Evolutionary conservation across 148 eudicot species (phyloP), one percentile per base, ranked within the genome.

Genomic region (Vaccinium vitisidaea): DNA sequence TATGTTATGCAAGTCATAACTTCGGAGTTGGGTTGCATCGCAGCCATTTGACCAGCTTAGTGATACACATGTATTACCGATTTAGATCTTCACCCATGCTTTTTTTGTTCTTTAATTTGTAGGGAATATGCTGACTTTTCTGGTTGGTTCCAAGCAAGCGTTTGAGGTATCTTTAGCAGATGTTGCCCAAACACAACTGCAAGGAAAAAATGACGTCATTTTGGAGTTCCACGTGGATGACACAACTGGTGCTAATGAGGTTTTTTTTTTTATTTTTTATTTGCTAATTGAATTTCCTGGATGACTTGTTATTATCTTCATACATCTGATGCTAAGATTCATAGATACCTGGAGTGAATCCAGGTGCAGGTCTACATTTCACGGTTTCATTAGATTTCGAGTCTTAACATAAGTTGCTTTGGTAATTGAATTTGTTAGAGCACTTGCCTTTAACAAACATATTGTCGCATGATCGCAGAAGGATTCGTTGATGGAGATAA

Each of bases 181-280:
- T 88, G 98, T 97, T 25, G 87, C 98, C 54, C 99, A 97, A 80
- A 93, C 99, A 32, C 99, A 97, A 84, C 90, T 95, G 88, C 99
- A 97, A 90, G 99, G 96, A 16, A 97, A 97, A 87, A 97, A 92
- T 87, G 99, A 97, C 75, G 98, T 97, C 76, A 88, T 95, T 56
- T 84, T 97, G 92, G 99, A 97, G 90, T 97, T 97, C 80, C 99
- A 97, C 75, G 98, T 95, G 80, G 99, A 97, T 91, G 99, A 97
- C 83, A 93, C 94, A 21, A 90, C 98, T 77, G 98, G 98, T 85
- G 99, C 99, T 53, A 97, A 97, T 86, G 99, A 97, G 99, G 99
- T 43, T 43, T 43, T 43, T 43, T 43, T 43, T 43, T 97, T 84
- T 75, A n/a, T 67, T 84, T 80, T 81, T 54, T 75, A 80, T 15